Evolutionary conservation across 2,329 filamentous ascomycete genomes (phyloP).

Genomic region (Aspergillus sp.): DNA sequence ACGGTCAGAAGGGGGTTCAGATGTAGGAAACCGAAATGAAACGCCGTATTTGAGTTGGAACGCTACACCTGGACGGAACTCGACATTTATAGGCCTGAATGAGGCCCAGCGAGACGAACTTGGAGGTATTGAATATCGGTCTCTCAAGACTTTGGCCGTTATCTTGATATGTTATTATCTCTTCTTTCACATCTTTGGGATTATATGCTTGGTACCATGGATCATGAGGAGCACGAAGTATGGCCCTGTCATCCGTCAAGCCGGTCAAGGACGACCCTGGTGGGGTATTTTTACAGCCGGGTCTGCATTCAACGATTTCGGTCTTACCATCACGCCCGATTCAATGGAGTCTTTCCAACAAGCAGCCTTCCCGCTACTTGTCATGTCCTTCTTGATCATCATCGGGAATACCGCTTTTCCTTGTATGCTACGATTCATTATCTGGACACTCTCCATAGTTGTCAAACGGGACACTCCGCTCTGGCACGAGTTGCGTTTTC

Average conservation of each 20-base stretch:
- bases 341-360: slow-evolving; percentile 86
- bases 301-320: slow-evolving; percentile 91
- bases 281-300: slow-evolving; percentile 86
- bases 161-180: slow-evolving; percentile 76
- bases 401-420: slow-evolving; percentile 95
- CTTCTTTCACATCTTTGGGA: slow-evolving; percentile 70
- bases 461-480: slow-evolving; percentile 60
- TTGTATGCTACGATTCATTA: slow-evolving; percentile 86
- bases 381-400: slow-evolving; percentile 80
- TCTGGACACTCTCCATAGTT: slow-evolving; percentile 69
- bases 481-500: slow-evolving; percentile 84
- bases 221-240: slow-evolving; percentile 59
- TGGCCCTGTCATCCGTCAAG: slow-evolving; percentile 55
- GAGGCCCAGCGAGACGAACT: slow-evolving; percentile 91
- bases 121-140: slow-evolving; percentile 92
- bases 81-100: slow-evolving; percentile 78
- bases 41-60: slow-evolving; percentile 93
- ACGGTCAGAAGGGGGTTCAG: slow-evolving; percentile 24
- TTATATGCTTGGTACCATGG: slow-evolving; percentile 72
- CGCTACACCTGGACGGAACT: slow-evolving; percentile 87
- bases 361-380: slow-evolving; percentile 66
- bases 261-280: slow-evolving; percentile 65
- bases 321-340: slow-evolving; percentile 83
- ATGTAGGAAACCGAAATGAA: slow-evolving; percentile 36
- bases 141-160: slow-evolving; percentile 74